Evolutionary conservation across 768 basidiomycete genomes (phyloP), one percentile per base, ranked within the genome.

Genomic region (Lepiota subincarnata): DNA sequence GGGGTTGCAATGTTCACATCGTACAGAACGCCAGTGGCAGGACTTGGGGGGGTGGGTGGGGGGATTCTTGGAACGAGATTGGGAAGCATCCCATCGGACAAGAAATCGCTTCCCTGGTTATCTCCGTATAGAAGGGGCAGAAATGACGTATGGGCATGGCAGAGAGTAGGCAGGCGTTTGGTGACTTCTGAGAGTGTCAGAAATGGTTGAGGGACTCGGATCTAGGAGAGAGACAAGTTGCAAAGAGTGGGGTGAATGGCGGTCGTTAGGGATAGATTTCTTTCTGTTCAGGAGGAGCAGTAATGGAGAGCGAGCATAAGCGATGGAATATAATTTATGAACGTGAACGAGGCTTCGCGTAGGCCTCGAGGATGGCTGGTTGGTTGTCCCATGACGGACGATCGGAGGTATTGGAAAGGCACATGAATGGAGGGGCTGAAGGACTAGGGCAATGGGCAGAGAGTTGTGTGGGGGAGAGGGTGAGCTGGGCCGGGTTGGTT

Each of bases 331-430:
- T 11, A 31, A 31, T 8, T n/a, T n/a, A n/a, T n/a, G n/a, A n/a
- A n/a, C n/a, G n/a, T n/a, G n/a, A 28, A 7, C 7, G 26, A 28
- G 26, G 26, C 4, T 18, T 39, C 11, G 22, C 8, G 10, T 8
- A 42, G 40, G 48, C 48, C 48, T 49, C 38, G 48, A 39, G 48
- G 48, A n/a, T n/a, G 24, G 48, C 40, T 36, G 40, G 11, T n/a
- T n/a, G n/a, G n/a, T n/a, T n/a, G n/a, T n/a, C n/a, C n/a, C n/a
- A n/a, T n/a, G n/a, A n/a, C n/a, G n/a, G 22, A 39, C 6, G 37
- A 49, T 49, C 48, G 48, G 48, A 22, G 37, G n/a, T n/a, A n/a
- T n/a, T 22, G 42, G 45, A 47, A 47, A 47, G 45, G 45, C 45
- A 47, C 45, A 47, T 47, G 45, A 47, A 47, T 47, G 45, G 31